Evolutionary conservation across 805 yeast genomes (phyloP), one percentile per base, ranked within the genome.

Genomic region (Candida sanyiensis): DNA sequence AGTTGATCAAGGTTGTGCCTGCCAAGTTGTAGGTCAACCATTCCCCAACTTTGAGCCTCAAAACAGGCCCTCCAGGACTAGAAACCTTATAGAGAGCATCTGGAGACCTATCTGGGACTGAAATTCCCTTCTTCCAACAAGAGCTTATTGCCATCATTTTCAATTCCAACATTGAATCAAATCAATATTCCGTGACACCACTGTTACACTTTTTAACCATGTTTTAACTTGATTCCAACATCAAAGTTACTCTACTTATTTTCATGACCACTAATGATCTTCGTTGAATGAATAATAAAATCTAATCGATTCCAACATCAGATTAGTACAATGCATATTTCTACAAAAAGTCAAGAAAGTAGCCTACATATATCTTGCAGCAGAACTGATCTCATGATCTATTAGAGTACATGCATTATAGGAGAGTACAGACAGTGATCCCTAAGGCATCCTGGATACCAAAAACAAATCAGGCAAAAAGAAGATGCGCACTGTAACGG

Each of bases 11-110:
- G 43, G 35, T 28, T 20, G 45, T 40, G 24, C 21, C 28, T 22
- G 33, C 58, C 15, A 55, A 53, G 42, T 35, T 55, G 33, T 54
- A 35, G n/a, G n/a, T n/a, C n/a, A n/a, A n/a, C n/a, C n/a, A 42
- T 3, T 16, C 7, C 11, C 9, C n/a, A 28, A 31, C 22, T 8
- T 9, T 13, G 13, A 20, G n/a, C 35, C 11, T 17, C 21, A 25
- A 12, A 28, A 15, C 19, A 10, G 35, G 6, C 37, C 20, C 7
- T 13, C 29, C 22, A 13, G 7, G 25, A 19, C 17, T 34, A 28
- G 22, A 35, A 9, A 22, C 28, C 21, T 28, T 35, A 35, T 32
- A 35, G 24, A 17, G 15, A 16, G n/a, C n/a, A n/a, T n/a, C n/a
- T n/a, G n/a, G n/a, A n/a, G n/a, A n/a, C n/a, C n/a, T n/a, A n/a